Base-by-base conservation (phyloP, 2,329 filamentous ascomycete genomes). In the Coniochaeta sp. region DNA sequence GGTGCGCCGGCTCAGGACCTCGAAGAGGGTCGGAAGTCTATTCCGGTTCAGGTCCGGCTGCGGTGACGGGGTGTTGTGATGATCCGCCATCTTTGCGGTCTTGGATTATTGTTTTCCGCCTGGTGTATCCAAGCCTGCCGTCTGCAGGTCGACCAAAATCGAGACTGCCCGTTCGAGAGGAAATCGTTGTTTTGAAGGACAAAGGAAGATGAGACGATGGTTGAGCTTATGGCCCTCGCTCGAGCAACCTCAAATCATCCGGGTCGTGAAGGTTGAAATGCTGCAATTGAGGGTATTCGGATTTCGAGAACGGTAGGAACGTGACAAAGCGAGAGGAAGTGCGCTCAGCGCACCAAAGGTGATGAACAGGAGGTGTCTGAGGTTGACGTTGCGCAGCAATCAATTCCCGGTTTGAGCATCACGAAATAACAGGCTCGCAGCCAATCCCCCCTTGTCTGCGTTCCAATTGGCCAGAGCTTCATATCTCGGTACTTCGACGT, bases 1-100 rank as follows among this genome's bases (percentile, higher is more conserved):
- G n/a, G 95, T 99, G 65, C 92, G 88, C 66, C 96, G 87, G 72
- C 91, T 96, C 62, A 99, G 80, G 60, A 99, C 95, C 76, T 99
- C 96, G 72, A 96, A 97, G 58, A 99, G 85, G 1, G 92, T 97
- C 55, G 95, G 95, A 61, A 99, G 84, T 65, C 95, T 85, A 72
- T 96, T 96, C 69, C 95, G 88, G 65, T 77, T 75, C 64, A 84
- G 71, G 65, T 88, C 85, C 55, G 84, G 83, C 63, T 80, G 75
- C 55, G 82, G 82, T 52, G 84, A 84, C 57, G 81, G 78, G 60
- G 77, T 76, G 59, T 56, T 56, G 34, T 56, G 28, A 30, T 56
- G 54, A 57, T 74, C 74, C 55, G 70, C 71, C 76, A 79, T 79
- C 40, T 65, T 73, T 58, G 28, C 26, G 22, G 44, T 28, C n/a